phyloP scores from a whole-genome alignment of 2,329 filamentous ascomycete genomes.

The Nemania sp. region DNA sequence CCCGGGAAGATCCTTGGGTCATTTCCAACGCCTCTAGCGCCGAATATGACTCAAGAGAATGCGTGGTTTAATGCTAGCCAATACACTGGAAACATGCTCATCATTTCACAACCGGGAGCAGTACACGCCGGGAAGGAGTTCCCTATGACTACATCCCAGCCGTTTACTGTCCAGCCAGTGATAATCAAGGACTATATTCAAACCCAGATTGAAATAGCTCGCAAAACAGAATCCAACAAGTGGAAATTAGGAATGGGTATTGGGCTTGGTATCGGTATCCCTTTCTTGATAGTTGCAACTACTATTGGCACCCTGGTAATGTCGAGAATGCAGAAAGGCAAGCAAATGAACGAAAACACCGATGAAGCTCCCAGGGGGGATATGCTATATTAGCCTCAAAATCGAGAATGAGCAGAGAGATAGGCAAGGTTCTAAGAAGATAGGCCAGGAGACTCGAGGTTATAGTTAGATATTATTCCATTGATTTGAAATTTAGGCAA shows the following conservation, averaged over 20 bases:
- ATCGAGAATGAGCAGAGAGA: background rate
- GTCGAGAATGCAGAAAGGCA: background rate
- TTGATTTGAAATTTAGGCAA: too few relatives aligned
- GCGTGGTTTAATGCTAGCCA: slow-evolving; percentile 23
- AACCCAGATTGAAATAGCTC: slow-evolving; percentile 15
- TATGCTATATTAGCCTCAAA: background rate
- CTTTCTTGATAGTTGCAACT: slow-evolving; percentile 1
- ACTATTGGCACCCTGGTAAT: background rate
- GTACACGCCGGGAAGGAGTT: background rate
- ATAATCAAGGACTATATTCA: slow-evolving; percentile 11
- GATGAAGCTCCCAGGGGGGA: background rate
- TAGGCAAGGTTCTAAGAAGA: background rate
- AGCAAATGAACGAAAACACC: background rate
- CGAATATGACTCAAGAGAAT: slow-evolving; percentile 1
- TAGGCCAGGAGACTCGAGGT: too few relatives aligned
- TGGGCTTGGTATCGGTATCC: slow-evolving; percentile 24
- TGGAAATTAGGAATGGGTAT: slow-evolving; percentile 22
- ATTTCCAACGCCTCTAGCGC: slow-evolving; percentile 23
- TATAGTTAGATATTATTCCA: too few relatives aligned
- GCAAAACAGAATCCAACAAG: slow-evolving; percentile 16
- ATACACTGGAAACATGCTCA: slow-evolving; percentile 8
- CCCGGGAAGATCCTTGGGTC: slow-evolving; percentile 20
- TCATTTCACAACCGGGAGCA: slow-evolving; percentile 23
- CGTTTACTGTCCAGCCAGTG: slow-evolving; percentile 15
- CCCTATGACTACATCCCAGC: slow-evolving; percentile 10